A percentile compares a stretch with the other conserved stretches of the same genome.
phyloP scores from a whole-genome alignment of 2,329 filamentous ascomycete genomes.

The Alternaria rosae region DNA sequence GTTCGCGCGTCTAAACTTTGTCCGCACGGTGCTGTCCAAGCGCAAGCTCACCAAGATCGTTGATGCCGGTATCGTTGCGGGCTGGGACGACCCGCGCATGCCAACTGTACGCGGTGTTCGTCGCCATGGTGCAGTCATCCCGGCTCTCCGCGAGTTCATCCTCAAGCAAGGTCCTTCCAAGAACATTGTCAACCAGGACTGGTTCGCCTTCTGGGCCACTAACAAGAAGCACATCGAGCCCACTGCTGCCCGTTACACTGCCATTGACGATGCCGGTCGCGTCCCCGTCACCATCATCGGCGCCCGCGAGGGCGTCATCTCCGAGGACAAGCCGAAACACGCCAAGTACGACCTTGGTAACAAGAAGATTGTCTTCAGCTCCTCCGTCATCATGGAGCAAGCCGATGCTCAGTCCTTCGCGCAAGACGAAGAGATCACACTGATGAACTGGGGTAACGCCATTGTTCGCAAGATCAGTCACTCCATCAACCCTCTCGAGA shows the following conservation, averaged over 20 bases:
- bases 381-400: conserved; percentile 82
- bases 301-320: conserved; percentile 61
- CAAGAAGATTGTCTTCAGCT: conserved; percentile 84
- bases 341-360: conserved; percentile 87
- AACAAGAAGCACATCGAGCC: conserved; percentile 63
- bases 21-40: conserved; percentile 83
- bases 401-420: conserved; percentile 83
- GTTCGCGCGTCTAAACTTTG: conserved; percentile 84
- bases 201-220: conserved; percentile 68
- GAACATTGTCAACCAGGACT: conserved; percentile 85
- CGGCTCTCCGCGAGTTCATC: conserved; percentile 83
- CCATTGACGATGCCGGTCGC: conserved; percentile 71
- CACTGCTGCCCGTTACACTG: conserved; percentile 57
- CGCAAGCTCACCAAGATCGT: conserved; percentile 86
- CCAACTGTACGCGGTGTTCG: conserved; percentile 82
- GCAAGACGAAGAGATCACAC: conserved; percentile 86
- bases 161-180: conserved; percentile 83
- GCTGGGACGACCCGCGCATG: conserved; percentile 89
- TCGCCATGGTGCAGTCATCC: conserved; percentile 78
- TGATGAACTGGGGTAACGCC: conserved; percentile 97
- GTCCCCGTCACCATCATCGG: conserved; percentile 76
- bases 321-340: conserved; percentile 83
- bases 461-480: conserved; percentile 72
- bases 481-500: conserved; percentile 57
- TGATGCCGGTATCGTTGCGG: conserved; percentile 76